Conservation (phyloP, 352 stramenopile species). For the Peronospora tabacina region DNA sequence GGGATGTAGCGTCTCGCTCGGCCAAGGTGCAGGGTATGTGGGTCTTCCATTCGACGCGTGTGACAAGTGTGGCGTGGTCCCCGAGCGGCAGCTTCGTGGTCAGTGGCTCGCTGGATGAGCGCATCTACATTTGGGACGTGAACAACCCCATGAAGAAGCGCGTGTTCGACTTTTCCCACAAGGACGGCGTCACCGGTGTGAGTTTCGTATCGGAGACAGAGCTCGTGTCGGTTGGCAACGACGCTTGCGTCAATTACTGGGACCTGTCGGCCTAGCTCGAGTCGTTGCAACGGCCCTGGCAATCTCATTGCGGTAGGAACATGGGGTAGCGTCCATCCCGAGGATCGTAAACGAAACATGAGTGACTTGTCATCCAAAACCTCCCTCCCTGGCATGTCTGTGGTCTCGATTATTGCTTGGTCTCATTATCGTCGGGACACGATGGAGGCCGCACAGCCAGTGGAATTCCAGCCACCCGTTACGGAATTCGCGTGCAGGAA, state of each 20-base stretch:
- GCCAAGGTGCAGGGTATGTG: conserved; percentile 89
- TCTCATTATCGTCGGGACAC: background rate
- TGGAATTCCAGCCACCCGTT: conserved; percentile 5
- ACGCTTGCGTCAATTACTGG: conserved; percentile 77
- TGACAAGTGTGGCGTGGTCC: conserved; percentile 92
- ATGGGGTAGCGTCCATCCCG: too few species aligned
- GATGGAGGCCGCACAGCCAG: conserved; percentile 1
- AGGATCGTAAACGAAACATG: too few species aligned
- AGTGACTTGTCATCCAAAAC: too few species aligned
- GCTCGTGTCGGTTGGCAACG: conserved; percentile 74
- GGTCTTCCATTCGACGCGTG: conserved; percentile 94
- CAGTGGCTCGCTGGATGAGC: conserved; percentile 91
- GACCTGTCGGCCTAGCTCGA: conserved; percentile 35
- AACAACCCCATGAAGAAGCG: conserved; percentile 59
- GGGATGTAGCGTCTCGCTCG: conserved; percentile 69
- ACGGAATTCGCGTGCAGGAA: conserved; percentile 60
- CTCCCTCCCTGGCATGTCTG: too few species aligned
- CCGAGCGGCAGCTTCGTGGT: conserved; percentile 87
- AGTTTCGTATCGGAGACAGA: conserved; percentile 65
- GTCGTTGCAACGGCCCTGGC: background rate
- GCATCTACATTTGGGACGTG: conserved; percentile 95
- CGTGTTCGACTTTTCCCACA: conserved; percentile 73
- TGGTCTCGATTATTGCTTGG: too few species aligned
- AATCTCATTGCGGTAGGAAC: background rate
- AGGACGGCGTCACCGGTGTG: conserved; percentile 70